Base-by-base conservation (phyloP, 495 filamentous ascomycete genomes). In the Rusavskia elegans region DNA sequence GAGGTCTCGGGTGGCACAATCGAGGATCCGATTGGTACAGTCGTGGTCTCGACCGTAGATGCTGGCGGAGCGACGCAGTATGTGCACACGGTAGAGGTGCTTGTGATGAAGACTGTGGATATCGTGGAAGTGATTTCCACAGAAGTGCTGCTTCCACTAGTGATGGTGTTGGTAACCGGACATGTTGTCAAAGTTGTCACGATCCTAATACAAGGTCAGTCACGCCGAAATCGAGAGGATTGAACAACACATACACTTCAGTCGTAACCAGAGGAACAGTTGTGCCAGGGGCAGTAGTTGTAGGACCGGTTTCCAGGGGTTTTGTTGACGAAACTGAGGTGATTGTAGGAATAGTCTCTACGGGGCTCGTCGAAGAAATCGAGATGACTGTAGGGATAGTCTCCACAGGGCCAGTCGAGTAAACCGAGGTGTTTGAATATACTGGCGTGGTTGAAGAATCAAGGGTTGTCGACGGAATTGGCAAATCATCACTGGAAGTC, bases 11-110 rank as follows among this genome's bases (percentile, higher is more conserved):
- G 14, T 1, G 39, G 39, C n/a, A 42, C 39, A 20, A 42, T 21
- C 20, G 39, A 42, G 4, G 6, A 7, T 17, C 35, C 45, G 8
- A 46, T 14, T 7, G 48, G 38, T n/a, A 46, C 37, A 44, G 38
- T 16, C 10, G 39, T 29, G 41, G 30, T 54, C 32, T 37, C 13
- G 46, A 35, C 32, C 25, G 25, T 42, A 48, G 25, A 46, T 27
- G 19, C 49, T 51, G 44, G 49, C 21, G 58, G 55, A 32, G 55
- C 52, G 14, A 56, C 45, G 41, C 55, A 57, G 25, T 57, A 48
- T 45, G 53, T 60, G 46, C 55, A 60, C 38, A 58, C 29, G 8
- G 53, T 58, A 36, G 38, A 55, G 16, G 53, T 56, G 42, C 50
- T 55, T 5, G 58, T 57, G 23, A 40, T 25, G 17, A 51, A 37